A percentile compares a stretch with the other conserved stretches of the same genome.
These are phyloP conservation scores for Bonia amplexicaulis DNA, from an alignment of 176 grass and related monocot genomes.

Conservation along the genomic window DNA sequence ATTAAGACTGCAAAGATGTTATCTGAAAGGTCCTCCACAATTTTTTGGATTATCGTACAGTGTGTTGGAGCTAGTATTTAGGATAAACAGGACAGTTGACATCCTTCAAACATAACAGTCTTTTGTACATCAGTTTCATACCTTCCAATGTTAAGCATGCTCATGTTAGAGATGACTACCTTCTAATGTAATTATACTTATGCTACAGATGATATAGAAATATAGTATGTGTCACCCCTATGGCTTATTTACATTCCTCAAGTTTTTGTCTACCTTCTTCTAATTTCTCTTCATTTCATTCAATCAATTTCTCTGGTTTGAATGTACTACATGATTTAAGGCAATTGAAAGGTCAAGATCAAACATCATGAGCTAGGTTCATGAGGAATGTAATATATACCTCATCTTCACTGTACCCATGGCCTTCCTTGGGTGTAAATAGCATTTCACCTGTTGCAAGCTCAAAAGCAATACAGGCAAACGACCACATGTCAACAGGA, in stretches of 20 bases:
- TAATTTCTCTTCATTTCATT: background rate
- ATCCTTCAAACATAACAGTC: background rate
- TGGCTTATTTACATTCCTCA: background rate
- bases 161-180: background rate
- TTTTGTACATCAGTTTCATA: background rate
- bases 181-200: background rate
- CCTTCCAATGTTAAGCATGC: background rate
- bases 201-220: background rate
- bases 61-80: background rate
- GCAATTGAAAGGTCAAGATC: conserved; percentile 6
- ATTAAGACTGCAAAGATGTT: background rate
- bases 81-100: conserved; percentile 4
- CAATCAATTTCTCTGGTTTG: background rate
- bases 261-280: background rate
- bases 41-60: background rate
- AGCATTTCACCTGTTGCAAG: conserved; percentile 93
- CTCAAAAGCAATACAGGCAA: conserved; percentile 94
- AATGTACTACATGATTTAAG: background rate
- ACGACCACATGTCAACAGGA: conserved; percentile 89
- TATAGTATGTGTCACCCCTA: background rate
- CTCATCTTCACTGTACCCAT: conserved; percentile 97
- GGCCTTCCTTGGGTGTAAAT: conserved; percentile 81
- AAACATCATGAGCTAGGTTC: conserved; percentile 8
- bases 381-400: conserved; percentile 39
- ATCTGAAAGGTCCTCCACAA: background rate